Conservation (phyloP, 176 grass and related monocot species). For the Leersia perrieri region DNA sequence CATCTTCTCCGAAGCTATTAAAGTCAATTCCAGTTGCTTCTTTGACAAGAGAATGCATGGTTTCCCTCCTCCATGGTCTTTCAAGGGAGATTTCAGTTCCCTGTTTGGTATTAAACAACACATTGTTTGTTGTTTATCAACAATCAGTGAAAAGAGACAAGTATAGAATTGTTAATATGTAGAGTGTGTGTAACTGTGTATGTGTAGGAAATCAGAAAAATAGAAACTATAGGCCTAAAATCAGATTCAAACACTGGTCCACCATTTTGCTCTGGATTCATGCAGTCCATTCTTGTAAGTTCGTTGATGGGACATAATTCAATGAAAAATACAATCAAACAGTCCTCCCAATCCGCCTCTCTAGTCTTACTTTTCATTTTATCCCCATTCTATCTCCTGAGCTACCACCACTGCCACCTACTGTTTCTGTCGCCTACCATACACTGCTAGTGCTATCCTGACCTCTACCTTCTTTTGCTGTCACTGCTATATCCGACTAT, state of each 20-base stretch:
- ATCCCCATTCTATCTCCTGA: neutral
- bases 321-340: neutral
- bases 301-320: neutral
- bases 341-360: neutral
- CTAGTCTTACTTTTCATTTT: neutral
- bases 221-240: neutral
- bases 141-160: neutral
- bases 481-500: neutral
- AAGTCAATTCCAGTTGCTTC: constrained; percentile 88
- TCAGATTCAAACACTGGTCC: neutral
- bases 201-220: neutral
- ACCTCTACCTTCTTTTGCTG: neutral
- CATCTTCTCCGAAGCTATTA: constrained; percentile 50
- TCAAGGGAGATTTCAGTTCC: constrained; percentile 86
- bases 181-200: neutral
- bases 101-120: constrained; percentile 47
- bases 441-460: neutral
- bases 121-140: neutral
- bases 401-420: neutral
- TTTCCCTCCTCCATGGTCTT: constrained; percentile 93
- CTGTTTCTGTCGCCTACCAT: neutral
- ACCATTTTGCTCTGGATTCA: neutral
- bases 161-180: neutral
- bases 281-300: neutral
- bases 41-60: constrained; percentile 97